Base-by-base conservation (phyloP, 306 rosid genomes). In the Castanea crenata region DNA sequence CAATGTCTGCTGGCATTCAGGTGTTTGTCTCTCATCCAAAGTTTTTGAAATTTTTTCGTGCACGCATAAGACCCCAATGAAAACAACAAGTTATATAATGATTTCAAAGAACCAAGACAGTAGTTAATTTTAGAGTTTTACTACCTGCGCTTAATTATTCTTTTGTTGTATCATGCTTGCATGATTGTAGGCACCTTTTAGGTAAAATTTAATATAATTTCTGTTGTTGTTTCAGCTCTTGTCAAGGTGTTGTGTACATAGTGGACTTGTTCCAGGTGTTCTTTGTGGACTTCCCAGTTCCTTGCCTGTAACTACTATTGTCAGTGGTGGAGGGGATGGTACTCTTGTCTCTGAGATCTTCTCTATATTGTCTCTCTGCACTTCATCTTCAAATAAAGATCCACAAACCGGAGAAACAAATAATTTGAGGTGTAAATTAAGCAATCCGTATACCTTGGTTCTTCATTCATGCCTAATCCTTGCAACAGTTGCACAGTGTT, bases 301-400 rank as follows among this genome's bases (percentile, higher is more conserved):
- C 79, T 92, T 95, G 69, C 99, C 99, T 6, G 93, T 87, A 76
- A 88, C 94, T 75, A 92, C 97, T 68, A 88, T 95, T 84, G 97
- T 95, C 64, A 95, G 99, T 81, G 99, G 99, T 14, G 97, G 96
- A 3, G 98, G 92, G 74, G 99, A 95, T 81, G 93, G 94, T 49
- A 95, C 98, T 73, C 86, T 95, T 79, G 84, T 93, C 74, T 89
- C 95, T 44, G 97, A 94, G 87, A 83, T 91, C 72, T 94, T 92
- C 84, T 86, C 89, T 74, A 69, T 94, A 64, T 84, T 94, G 61
- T 86, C 93, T 27, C 79, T 87, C 29, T 91, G 95, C 79, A 79
- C 87, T 74, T 81, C 93, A 75, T 82, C 92, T 82, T 73, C 77
- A 34, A 85, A 80, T 79, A 91, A 91, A 83, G 97, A 90, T 76